These are phyloP conservation scores for Fusarium mexicanum DNA, from an alignment of 2,329 filamentous ascomycete genomes.

Conservation along the genomic window DNA sequence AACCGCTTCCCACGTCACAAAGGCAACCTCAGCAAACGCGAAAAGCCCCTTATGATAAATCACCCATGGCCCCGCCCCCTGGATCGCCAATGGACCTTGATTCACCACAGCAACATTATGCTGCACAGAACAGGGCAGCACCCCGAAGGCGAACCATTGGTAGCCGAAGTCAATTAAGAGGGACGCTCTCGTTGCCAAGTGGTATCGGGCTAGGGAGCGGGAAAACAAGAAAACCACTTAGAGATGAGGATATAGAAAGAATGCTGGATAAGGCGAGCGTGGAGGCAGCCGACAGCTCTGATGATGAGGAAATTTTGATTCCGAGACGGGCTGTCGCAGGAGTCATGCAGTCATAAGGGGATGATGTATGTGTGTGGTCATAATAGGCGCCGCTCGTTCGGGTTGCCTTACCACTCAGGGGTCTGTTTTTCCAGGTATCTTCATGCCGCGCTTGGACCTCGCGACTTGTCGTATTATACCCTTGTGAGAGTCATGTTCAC, in stretches of 20 bases:
- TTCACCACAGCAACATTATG: conserved; percentile 46
- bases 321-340: conserved; percentile 47
- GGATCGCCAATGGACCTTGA: conserved; percentile 60
- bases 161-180: conserved; percentile 48
- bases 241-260: conserved; percentile 66
- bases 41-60: conserved; percentile 60
- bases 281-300: conserved; percentile 63
- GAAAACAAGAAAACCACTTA: conserved; percentile 51
- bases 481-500: neutral
- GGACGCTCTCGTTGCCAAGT: conserved; percentile 59
- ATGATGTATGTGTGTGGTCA: neutral
- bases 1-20: conserved; percentile 60
- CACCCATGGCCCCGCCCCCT: conserved; percentile 50
- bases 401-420: neutral
- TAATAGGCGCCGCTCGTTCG: neutral
- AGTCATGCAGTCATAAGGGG: conserved; percentile 42
- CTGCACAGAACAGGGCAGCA: conserved; percentile 48
- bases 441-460: neutral
- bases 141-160: conserved; percentile 57
- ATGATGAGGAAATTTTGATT: conserved; percentile 66
- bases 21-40: conserved; percentile 55
- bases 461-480: neutral
- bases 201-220: conserved; percentile 57
- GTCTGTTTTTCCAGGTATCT: neutral
- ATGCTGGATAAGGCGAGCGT: conserved; percentile 65